phyloP scores from a whole-genome alignment of 208 protist species.

The Paratrypanosoma confusum region DNA sequence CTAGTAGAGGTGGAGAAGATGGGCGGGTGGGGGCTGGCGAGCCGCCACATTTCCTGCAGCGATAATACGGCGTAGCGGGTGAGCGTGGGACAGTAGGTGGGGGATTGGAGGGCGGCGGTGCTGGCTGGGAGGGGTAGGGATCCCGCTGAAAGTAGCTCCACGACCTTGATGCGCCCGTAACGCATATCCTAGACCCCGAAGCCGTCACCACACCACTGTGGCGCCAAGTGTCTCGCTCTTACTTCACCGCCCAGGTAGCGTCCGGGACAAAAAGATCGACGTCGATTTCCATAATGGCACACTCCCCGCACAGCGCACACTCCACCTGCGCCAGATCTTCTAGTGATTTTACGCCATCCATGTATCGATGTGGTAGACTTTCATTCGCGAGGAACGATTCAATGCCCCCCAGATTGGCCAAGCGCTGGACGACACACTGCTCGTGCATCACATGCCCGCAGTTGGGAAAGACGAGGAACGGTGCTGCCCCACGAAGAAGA shows the following conservation, averaged over 20 bases:
- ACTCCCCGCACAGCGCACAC: conserved; percentile 74
- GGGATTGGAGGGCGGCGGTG: no score
- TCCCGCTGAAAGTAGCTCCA: no score
- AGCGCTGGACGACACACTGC: conserved; percentile 34
- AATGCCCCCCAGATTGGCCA: conserved; percentile 42
- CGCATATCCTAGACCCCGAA: no score
- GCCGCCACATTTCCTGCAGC: no score
- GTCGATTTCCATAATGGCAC: conserved; percentile 51
- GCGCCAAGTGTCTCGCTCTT: no score
- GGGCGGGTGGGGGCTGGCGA: no score
- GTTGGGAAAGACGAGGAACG: conserved; percentile 69
- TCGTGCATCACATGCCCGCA: conserved; percentile 79
- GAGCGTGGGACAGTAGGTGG: no score
- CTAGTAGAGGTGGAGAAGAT: no score
- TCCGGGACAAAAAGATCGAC: conserved; percentile 37
- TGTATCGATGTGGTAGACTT: conserved; percentile 37
- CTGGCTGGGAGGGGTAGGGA: no score
- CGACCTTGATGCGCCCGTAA: no score
- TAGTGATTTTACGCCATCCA: conserved; percentile 28
- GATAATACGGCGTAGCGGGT: no score
- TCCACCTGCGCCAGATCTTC: conserved; percentile 49
- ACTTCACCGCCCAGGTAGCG: conserved; percentile 32
- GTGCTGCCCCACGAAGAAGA: conserved; percentile 24
- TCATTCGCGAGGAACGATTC: conserved; percentile 59
- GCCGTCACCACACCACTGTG: no score